A percentile compares a stretch with the other conserved stretches of the same genome.
These are phyloP conservation scores for Ophiobolus disseminans DNA, from an alignment of 2,329 filamentous ascomycete species.

Conservation along the genomic window DNA sequence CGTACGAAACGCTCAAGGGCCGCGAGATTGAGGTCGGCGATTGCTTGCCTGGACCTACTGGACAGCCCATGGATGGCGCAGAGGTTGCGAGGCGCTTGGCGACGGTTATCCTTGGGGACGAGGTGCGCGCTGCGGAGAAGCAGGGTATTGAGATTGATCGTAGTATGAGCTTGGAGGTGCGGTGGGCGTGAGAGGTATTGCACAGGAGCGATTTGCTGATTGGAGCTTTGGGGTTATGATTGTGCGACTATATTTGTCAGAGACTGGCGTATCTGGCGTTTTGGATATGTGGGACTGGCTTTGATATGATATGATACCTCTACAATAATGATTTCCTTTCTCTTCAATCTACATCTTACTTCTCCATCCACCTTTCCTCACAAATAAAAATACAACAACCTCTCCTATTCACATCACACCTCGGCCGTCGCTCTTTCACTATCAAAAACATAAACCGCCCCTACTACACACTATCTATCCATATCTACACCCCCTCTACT, in stretches of 20 bases:
- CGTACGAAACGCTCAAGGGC: constrained; percentile 35
- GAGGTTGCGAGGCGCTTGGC: constrained; percentile 42
- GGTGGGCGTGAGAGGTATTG: constrained; percentile 16
- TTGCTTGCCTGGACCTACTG: constrained; percentile 29
- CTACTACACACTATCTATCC: too few relatives aligned
- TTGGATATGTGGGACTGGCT: constrained; percentile 1
- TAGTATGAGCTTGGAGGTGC: constrained; percentile 21
- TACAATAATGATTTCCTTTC: constrained; percentile 1
- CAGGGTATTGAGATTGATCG: constrained; percentile 31
- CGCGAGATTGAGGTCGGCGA: constrained; percentile 40
- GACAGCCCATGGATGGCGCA: constrained; percentile 29
- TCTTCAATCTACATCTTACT: too few relatives aligned
- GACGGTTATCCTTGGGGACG: constrained; percentile 44
- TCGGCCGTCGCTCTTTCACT: too few relatives aligned
- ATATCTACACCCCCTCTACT: not conserved
- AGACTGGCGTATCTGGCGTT: too few relatives aligned
- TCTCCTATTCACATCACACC: too few relatives aligned
- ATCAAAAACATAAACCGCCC: too few relatives aligned
- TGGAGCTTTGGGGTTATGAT: not conserved
- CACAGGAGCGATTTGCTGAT: not conserved
- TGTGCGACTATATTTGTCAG: too few relatives aligned
- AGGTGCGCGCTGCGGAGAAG: constrained; percentile 44
- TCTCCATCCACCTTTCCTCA: too few relatives aligned
- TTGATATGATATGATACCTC: constrained; percentile 6
- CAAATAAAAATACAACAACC: too few relatives aligned